A percentile compares a stretch with the other conserved stretches of the same genome.
Evolutionary conservation across 192 early-diverging fungal genomes (phyloP).

Genomic region (Backusella sp.): DNA sequence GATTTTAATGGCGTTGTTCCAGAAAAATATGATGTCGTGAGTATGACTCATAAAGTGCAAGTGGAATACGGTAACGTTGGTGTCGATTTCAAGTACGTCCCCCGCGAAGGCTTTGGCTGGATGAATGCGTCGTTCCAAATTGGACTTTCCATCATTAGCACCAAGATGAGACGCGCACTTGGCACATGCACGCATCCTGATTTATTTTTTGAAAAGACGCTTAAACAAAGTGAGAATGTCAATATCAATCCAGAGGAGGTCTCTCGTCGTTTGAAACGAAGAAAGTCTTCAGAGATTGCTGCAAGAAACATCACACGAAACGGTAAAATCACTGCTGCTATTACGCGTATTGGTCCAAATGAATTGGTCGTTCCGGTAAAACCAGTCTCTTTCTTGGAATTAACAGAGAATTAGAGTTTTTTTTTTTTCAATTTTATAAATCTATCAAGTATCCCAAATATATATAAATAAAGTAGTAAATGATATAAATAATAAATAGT

Average conservation of each 20-base stretch:
- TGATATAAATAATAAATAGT: too few species aligned
- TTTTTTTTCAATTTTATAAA: neutral
- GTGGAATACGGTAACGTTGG: conserved; percentile 99
- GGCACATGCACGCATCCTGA: conserved; percentile 49
- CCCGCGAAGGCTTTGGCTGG: conserved; percentile 98
- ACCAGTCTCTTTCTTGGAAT: neutral
- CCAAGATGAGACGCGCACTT: conserved; percentile 75
- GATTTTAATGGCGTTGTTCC: conserved; percentile 97
- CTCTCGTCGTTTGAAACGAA: conserved; percentile 4
- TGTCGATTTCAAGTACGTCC: conserved; percentile 89
- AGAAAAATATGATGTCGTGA: conserved; percentile 96
- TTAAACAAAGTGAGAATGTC: neutral
- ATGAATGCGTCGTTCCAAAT: conserved; percentile 96
- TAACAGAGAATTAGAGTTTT: neutral
- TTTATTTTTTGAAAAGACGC: conserved; percentile 30
- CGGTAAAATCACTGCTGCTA: conserved; percentile 28
- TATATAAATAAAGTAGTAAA: neutral
- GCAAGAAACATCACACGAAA: conserved; percentile 28
- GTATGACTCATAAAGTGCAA: conserved; percentile 84
- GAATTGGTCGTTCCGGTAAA: neutral
- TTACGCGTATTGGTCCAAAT: conserved; percentile 23
- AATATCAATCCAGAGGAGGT: neutral
- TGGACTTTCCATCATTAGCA: conserved; percentile 73
- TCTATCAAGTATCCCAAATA: neutral
- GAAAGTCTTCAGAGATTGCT: conserved; percentile 18